Evolutionary conservation across 805 yeast species (phyloP).

Genomic region (Yamadazyma sp.): DNA sequence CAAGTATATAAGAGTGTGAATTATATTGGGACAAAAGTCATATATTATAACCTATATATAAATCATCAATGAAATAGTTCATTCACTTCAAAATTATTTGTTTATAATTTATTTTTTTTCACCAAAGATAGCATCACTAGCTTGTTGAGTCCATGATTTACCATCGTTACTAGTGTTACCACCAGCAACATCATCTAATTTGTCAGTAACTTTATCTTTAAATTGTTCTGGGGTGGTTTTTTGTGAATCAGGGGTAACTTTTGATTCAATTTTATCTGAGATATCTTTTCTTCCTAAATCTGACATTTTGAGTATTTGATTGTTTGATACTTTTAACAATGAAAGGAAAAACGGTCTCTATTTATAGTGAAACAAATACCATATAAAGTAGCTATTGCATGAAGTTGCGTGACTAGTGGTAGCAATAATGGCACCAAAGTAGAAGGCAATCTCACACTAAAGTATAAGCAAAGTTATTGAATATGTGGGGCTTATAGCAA

Average conservation of each 20-base stretch:
- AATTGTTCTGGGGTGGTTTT: slow-evolving; percentile 35
- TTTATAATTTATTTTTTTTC: slow-evolving; percentile 28
- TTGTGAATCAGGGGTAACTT: slow-evolving; percentile 41
- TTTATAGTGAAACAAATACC: slow-evolving; percentile 3
- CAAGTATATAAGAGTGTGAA: not conserved
- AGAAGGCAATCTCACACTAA: too few species aligned
- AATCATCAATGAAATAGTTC: too few species aligned
- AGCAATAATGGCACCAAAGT: too few species aligned
- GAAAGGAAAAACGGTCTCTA: slow-evolving; percentile 1
- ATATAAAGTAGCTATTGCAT: too few species aligned
- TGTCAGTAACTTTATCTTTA: slow-evolving; percentile 37
- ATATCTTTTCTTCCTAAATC: slow-evolving; percentile 43
- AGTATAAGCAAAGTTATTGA: too few species aligned
- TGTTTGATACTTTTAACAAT: slow-evolving; percentile 1
- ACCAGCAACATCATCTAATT: slow-evolving; percentile 35
- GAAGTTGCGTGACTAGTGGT: too few species aligned
- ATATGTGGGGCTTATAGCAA: too few species aligned
- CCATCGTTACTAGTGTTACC: slow-evolving; percentile 30
- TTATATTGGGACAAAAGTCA: too few species aligned
- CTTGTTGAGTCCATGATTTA: slow-evolving; percentile 41
- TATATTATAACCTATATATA: too few species aligned
- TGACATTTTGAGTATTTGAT: slow-evolving; percentile 27
- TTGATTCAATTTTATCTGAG: slow-evolving; percentile 34
- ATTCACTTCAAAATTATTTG: too few species aligned
- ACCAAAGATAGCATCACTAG: slow-evolving; percentile 44